Base-by-base conservation (phyloP, 2,329 filamentous ascomycete species). In the Zopfia rhizophila region DNA sequence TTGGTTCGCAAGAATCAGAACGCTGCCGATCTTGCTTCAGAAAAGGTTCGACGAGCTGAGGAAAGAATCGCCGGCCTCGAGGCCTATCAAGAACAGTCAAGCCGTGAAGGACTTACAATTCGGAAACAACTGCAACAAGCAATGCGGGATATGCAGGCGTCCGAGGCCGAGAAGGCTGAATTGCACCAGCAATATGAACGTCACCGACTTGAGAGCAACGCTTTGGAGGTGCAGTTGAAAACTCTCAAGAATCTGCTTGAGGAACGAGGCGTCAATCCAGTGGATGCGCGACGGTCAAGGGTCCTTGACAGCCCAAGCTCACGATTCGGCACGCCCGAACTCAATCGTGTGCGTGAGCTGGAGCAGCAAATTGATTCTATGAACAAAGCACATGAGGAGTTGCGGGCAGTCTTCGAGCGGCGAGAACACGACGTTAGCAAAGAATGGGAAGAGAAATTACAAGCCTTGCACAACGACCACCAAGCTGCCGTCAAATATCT, bases 401-500 rank as follows among this genome's bases (percentile, higher is more conserved):
- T 90, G 33, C 94, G 90, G 69, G 77, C 84, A 45, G 82, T 82
- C 3, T 91, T 91, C 55, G 90, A 94, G 51, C 79, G 83, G 24
- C 89, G 93, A 42, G 86, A 90, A 49, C 88, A 94, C 59, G 90
- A 96, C 64, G 88, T 91, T n/a, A 93, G 96, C 68, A 82, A 85
- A 43, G 84, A 89, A 33, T 97, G 96, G 75, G 89, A 92, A 52
- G 92, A 97, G 69, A 97, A 97, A 72, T 81, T 99, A 39, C 84
- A 90, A 48, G 92, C 96, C 67, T 84, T 99, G 22, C 92, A 97
- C 74, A 96, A 92, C 68, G 94, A 99, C 70, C 97, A 99, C 69
- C 91, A 97, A 72, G 96, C 94, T 29, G 93, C 94, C 12, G 92
- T 97, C 37, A 94, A 97, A 72, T 99, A 99, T 66, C 90, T 99